A percentile compares a stretch with the other conserved stretches of the same genome.
Evolutionary conservation across 306 rosid genomes (phyloP).

Genomic region (Begonia fuchsioides): DNA sequence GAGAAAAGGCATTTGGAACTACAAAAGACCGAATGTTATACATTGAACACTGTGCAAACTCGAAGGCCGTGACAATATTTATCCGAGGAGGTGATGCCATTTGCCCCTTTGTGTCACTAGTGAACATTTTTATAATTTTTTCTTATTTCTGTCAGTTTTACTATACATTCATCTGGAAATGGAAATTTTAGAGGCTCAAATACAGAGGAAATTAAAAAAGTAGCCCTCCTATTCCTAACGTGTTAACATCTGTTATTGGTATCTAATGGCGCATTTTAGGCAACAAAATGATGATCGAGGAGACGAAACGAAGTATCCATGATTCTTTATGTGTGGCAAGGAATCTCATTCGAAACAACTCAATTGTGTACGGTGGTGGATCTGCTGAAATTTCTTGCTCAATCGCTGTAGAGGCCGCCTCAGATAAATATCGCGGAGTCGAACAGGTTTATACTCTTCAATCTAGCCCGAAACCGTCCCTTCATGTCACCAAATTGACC

Average conservation of each 20-base stretch:
- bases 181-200: no score
- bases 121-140: not conserved
- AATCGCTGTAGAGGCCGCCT: constrained; percentile 81
- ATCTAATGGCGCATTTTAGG: constrained; percentile 30
- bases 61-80: constrained; percentile 83
- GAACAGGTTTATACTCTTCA: constrained; percentile 51
- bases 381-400: constrained; percentile 89
- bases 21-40: constrained; percentile 94
- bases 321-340: constrained; percentile 96
- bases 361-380: constrained; percentile 97
- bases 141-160: no score
- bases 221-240: not conserved
- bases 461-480: not conserved
- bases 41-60: constrained; percentile 97
- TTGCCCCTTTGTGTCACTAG: not conserved
- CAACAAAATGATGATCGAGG: constrained; percentile 96
- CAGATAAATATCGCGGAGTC: constrained; percentile 83
- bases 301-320: constrained; percentile 92
- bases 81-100: constrained; percentile 66
- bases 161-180: not conserved
- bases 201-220: no score
- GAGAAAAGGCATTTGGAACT: constrained; percentile 88
- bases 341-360: constrained; percentile 93
- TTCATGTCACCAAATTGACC: no score
- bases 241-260: not conserved